These are phyloP conservation scores for Protoeuglena noctilucae DNA, from an alignment of 139 green algal species.

Conservation along the genomic window DNA sequence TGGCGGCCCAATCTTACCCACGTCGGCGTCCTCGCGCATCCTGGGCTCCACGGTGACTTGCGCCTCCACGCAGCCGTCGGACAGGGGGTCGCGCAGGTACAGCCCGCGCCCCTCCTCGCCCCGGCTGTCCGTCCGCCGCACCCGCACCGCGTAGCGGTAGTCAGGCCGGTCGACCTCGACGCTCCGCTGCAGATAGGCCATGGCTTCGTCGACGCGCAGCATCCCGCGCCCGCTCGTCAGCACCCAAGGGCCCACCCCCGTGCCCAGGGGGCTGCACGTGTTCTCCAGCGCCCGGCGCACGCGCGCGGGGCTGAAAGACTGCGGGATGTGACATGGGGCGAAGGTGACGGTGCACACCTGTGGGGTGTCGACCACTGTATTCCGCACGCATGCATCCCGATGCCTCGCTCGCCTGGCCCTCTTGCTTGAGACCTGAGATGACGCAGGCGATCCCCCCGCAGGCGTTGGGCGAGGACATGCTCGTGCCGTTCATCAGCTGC, in stretches of 20 bases:
- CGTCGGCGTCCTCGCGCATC: slow-evolving; percentile 39
- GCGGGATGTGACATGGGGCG: slow-evolving; percentile 1
- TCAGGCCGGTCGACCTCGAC: slow-evolving; percentile 23
- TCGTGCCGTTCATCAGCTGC: slow-evolving; percentile 80
- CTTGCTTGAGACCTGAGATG: no score
- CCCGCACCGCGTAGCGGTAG: slow-evolving; percentile 31
- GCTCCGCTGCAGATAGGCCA: slow-evolving; percentile 46
- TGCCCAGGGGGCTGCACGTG: slow-evolving; percentile 30
- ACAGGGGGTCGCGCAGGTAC: slow-evolving; percentile 53
- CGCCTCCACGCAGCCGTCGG: slow-evolving; percentile 21
- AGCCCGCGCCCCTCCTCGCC: slow-evolving; percentile 30
- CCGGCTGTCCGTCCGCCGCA: slow-evolving; percentile 23
- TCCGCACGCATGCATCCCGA: no score
- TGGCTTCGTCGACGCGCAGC: slow-evolving; percentile 62
- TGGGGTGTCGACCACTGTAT: not conserved
- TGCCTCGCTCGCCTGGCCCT: no score
- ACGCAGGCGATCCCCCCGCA: no score
- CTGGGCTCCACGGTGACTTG: slow-evolving; percentile 41
- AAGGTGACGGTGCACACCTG: not conserved
- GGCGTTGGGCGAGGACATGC: slow-evolving; percentile 61
- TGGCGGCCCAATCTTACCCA: no score
- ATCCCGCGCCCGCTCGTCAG: slow-evolving; percentile 72
- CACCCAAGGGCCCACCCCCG: slow-evolving; percentile 18
- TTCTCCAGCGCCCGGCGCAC: slow-evolving; percentile 52
- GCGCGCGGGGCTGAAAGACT: slow-evolving; percentile 15